phyloP scores from a whole-genome alignment of 1,284 basidiomycete genomes.

The Cutaneotrichosporon spelunceum region DNA sequence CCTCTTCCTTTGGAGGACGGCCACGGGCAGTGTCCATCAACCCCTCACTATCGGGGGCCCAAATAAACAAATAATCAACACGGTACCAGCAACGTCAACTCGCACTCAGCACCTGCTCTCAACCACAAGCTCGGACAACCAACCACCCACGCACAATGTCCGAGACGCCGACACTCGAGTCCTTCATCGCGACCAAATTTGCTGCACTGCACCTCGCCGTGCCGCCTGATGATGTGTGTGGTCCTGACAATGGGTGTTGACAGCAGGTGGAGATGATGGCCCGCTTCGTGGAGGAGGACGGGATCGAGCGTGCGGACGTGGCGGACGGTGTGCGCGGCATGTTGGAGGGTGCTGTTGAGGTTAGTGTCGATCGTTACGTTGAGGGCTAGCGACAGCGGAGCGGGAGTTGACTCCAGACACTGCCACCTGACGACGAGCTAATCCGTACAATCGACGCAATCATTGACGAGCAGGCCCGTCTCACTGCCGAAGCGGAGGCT shows the following conservation, averaged over 20 bases:
- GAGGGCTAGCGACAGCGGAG: not conserved
- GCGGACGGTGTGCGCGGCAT: slow-evolving; percentile 50
- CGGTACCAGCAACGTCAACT: too few relatives aligned
- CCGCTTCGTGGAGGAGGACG: slow-evolving; percentile 51
- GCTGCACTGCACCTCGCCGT: slow-evolving; percentile 33
- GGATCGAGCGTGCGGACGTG: slow-evolving; percentile 49
- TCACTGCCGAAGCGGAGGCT: slow-evolving; percentile 24
- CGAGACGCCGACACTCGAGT: slow-evolving; percentile 37
- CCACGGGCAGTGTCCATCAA: too few relatives aligned
- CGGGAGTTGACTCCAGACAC: not conserved
- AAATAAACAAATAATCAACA: too few relatives aligned
- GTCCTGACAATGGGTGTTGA: not conserved
- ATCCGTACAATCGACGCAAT: slow-evolving; percentile 37
- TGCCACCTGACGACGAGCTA: slow-evolving; percentile 21
- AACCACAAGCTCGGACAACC: too few relatives aligned
- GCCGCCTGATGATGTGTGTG: slow-evolving; percentile 45
- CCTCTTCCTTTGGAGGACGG: too few relatives aligned
- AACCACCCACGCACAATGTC: not conserved
- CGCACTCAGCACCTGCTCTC: too few relatives aligned
- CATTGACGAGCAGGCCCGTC: slow-evolving; percentile 38
- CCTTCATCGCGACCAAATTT: slow-evolving; percentile 39
- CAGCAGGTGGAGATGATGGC: slow-evolving; percentile 49
- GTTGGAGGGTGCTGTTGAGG: slow-evolving; percentile 49
- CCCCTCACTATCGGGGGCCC: too few relatives aligned
- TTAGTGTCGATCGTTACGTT: slow-evolving; percentile 13